Evolutionary conservation across 371 early-diverging fungal species (phyloP).

Genomic region (Lichtheimia ramosa): DNA sequence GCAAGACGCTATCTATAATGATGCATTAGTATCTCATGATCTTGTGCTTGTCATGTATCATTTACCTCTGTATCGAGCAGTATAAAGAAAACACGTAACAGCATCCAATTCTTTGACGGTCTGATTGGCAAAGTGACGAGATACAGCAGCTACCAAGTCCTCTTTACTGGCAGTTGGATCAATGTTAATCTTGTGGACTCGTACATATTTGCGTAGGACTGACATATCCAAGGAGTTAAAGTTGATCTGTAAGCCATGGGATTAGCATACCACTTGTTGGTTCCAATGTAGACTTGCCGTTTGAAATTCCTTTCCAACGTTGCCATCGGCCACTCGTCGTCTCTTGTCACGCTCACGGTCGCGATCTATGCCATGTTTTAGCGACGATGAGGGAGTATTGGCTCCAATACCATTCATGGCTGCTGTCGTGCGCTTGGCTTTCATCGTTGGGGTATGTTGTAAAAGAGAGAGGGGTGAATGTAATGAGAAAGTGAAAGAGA

Average conservation of each 20-base stretch:
- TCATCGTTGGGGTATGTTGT: conserved; percentile 34
- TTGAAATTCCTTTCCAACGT: conserved; percentile 53
- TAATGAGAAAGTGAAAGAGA: conserved; percentile 6
- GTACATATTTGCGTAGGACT: conserved; percentile 44
- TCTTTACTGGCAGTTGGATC: conserved; percentile 36
- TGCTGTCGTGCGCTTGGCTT: conserved; percentile 15
- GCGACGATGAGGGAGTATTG: conserved; percentile 3
- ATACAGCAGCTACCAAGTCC: conserved; percentile 44
- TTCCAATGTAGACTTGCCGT: conserved; percentile 25
- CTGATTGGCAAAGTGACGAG: conserved; percentile 52
- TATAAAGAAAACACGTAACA: conserved; percentile 50
- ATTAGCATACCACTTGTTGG: neutral
- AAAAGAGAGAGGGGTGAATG: conserved; percentile 1
- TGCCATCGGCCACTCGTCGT: conserved; percentile 32
- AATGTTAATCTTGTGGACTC: conserved; percentile 43
- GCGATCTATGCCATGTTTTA: conserved; percentile 21
- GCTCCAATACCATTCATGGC: conserved; percentile 7
- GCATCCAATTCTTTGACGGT: conserved; percentile 50
- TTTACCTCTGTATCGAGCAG: conserved; percentile 48
- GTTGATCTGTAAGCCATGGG: conserved; percentile 31
- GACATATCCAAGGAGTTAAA: conserved; percentile 43
- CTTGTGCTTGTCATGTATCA: neutral
- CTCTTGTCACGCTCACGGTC: conserved; percentile 48
- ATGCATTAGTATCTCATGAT: neutral
- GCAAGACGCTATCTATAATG: conserved; percentile 14